Base-by-base conservation (phyloP, 306 rosid genomes). In the Cicer chorassanicum region DNA sequence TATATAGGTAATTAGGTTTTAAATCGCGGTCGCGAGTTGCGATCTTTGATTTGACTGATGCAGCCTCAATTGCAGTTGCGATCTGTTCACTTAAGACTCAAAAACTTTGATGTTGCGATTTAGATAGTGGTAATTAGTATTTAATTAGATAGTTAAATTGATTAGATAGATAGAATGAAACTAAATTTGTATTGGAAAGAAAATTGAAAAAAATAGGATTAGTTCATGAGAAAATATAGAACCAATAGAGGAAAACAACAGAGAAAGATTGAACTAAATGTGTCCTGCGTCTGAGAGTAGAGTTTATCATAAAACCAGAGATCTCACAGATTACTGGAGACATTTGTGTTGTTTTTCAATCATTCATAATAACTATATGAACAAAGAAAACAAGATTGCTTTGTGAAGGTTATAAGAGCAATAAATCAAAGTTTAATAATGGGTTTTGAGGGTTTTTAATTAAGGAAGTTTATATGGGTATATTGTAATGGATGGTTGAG, bases 161-260 rank as follows among this genome's bases (percentile, higher is more conserved):
- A 69, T 38, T 50, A 38, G 6, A 6, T 11, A 6, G 13, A 44
- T 42, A 4, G 19, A 44, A 45, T 19, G 74, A 50, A 53, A 57
- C 64, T 60, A 38, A 57, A 38, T 45, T 49, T 21, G 19, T 24
- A 68, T 68, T 46, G 9, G 10, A 56, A 41, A 15, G 16, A 5
- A 12, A 29, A 29, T 29, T 29, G 36, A 4, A 57, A 3, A 29
- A 18, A 2, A 43, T 6, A 1, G 80, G 18, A 10, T 1, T 40
- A 81, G 85, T 80, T 89, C 78, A 85, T 79, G 91, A 91, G 77
- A 87, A 87, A 68, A 78, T 87, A 65, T 89, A 93, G 78, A 93
- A 93, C 98, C 98, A 93, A 84, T 93, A 89, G 71, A 93, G 97
- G 87, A 93, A 93, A 72, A 86, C 96, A 75, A 89, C 94, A 5